Evolutionary conservation across 2,329 filamentous ascomycete species (phyloP).

Genomic region (Dactylellina drechsleri): DNA sequence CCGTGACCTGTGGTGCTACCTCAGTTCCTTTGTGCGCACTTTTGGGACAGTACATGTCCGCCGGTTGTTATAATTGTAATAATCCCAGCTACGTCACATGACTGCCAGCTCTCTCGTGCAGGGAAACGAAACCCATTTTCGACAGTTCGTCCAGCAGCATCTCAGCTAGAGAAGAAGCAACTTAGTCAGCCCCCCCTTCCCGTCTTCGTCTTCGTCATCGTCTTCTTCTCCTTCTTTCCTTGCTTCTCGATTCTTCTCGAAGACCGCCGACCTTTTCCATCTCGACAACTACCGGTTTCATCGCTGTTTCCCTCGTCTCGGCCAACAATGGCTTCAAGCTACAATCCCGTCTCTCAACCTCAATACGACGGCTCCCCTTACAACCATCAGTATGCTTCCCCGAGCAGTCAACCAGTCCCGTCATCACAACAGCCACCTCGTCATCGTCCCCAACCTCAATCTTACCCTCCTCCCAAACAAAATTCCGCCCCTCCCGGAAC

Average conservation of each 20-base stretch:
- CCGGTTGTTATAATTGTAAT: too few relatives aligned
- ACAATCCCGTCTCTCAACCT: slow-evolving; percentile 39
- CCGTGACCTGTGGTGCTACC: neutral
- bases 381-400: slow-evolving; percentile 32
- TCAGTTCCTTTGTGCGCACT: neutral
- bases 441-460: slow-evolving; percentile 55
- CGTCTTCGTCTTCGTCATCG: neutral
- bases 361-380: slow-evolving; percentile 31
- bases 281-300: slow-evolving; percentile 1
- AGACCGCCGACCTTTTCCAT: slow-evolving; percentile 7
- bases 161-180: neutral
- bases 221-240: neutral
- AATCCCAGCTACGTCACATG: slow-evolving; percentile 22
- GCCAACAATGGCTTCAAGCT: slow-evolving; percentile 55
- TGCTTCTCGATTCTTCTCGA: slow-evolving; percentile 1
- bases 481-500: slow-evolving; percentile 73
- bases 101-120: slow-evolving; percentile 17
- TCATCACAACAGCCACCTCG: slow-evolving; percentile 31
- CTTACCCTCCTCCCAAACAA: slow-evolving; percentile 56
- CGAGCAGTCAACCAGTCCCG: slow-evolving; percentile 24
- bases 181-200: neutral
- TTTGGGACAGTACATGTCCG: too few relatives aligned
- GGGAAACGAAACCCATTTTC: slow-evolving; percentile 1
- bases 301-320: slow-evolving; percentile 52
- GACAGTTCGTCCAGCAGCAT: neutral